phyloP scores from a whole-genome alignment of 371 early-diverging fungal genomes.

The Funneliformis caledonium region DNA sequence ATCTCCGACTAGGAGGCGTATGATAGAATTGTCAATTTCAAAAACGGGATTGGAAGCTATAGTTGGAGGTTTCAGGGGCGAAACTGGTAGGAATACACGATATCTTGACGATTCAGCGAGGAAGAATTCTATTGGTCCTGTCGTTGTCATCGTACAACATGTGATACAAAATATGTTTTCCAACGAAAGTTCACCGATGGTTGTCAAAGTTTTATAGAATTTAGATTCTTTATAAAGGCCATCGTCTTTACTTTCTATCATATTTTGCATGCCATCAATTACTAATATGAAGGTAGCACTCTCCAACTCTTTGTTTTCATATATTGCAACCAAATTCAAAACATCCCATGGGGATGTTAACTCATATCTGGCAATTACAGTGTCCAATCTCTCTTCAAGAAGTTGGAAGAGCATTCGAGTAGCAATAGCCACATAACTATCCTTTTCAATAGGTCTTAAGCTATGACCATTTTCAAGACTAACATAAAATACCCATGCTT shows the following conservation, averaged over 20 bases:
- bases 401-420: constrained; percentile 42
- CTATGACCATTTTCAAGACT: constrained; percentile 43
- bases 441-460: constrained; percentile 16
- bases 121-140: neutral
- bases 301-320: constrained; percentile 36
- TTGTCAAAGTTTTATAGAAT: constrained; percentile 42
- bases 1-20: constrained; percentile 9
- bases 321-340: constrained; percentile 39
- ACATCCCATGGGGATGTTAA: constrained; percentile 34
- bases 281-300: constrained; percentile 43
- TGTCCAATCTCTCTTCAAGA: constrained; percentile 19
- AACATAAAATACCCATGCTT: constrained; percentile 45
- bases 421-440: constrained; percentile 36
- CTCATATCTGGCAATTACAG: constrained; percentile 36
- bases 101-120: neutral
- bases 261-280: constrained; percentile 43
- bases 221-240: constrained; percentile 37
- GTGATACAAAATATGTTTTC: neutral
- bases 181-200: constrained; percentile 41
- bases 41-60: neutral
- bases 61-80: constrained; percentile 15
- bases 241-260: constrained; percentile 31
- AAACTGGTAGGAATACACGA: constrained; percentile 22
- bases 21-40: constrained; percentile 8
- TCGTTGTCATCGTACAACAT: constrained; percentile 11